phyloP scores from a whole-genome alignment of 2,329 filamentous ascomycete genomes.

The Xylaria sp. region DNA sequence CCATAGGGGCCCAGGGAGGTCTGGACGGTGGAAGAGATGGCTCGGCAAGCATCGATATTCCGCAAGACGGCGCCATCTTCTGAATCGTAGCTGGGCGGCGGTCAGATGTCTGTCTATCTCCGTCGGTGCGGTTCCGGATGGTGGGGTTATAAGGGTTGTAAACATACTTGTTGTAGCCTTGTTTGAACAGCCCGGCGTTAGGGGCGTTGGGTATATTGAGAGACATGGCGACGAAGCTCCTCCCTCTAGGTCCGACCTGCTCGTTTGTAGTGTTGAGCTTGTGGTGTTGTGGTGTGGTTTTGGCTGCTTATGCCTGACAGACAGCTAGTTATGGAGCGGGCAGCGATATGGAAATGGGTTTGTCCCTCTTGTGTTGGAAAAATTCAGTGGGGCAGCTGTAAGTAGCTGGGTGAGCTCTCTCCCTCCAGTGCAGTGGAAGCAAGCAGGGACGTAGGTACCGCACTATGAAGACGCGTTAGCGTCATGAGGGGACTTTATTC shows the following conservation, averaged over 20 bases:
- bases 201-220: conserved; percentile 95
- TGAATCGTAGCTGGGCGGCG: conserved; percentile 82
- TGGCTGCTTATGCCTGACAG: not conserved
- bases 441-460: not conserved
- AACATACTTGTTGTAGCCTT: conserved; percentile 91
- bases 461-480: not conserved
- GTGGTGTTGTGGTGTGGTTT: conserved; percentile 8
- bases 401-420: not conserved
- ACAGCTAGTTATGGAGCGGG: conserved; percentile 7
- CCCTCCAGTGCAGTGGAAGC: too few species aligned
- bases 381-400: conserved; percentile 37
- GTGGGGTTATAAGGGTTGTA: conserved; percentile 42
- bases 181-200: conserved; percentile 93
- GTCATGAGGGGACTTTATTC: not conserved
- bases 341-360: conserved; percentile 18
- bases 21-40: conserved; percentile 95
- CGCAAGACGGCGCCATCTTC: conserved; percentile 99
- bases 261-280: not conserved
- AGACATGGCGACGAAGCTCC: conserved; percentile 72
- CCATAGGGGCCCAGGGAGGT: conserved; percentile 97
- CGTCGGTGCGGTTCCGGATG: conserved; percentile 35
- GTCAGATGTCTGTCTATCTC: conserved; percentile 44
- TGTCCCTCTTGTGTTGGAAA: conserved; percentile 33
- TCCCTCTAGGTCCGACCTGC: not conserved
- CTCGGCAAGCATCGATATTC: conserved; percentile 98